A percentile compares a stretch with the other conserved stretches of the same genome.
phyloP scores from a whole-genome alignment of 108 stramenopile species.

The Fragilaria crotonensis region DNA sequence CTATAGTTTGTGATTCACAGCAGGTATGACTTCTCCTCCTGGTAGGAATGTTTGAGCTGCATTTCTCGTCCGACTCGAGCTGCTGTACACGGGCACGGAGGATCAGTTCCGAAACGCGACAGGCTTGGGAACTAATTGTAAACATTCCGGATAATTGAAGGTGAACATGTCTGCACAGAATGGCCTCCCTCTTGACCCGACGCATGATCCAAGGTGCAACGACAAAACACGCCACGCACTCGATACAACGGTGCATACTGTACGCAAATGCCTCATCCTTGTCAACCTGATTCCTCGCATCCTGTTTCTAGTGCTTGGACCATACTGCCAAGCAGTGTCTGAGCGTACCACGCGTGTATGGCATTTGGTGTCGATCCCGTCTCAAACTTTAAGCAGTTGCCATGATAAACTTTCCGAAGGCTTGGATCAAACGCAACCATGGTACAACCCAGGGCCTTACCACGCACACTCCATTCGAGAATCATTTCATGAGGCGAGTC shows the following conservation, averaged over 20 bases:
- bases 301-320: background rate
- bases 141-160: constrained; percentile 63
- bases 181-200: constrained; percentile 52
- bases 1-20: too few relatives aligned
- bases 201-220: constrained; percentile 72
- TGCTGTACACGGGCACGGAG: constrained; percentile 15
- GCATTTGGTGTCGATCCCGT: constrained; percentile 8
- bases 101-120: constrained; percentile 29
- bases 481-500: constrained; percentile 32
- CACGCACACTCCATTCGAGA: constrained; percentile 17
- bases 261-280: constrained; percentile 30
- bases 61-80: too few relatives aligned
- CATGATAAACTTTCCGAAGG: constrained; percentile 28
- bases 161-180: constrained; percentile 39
- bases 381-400: constrained; percentile 25
- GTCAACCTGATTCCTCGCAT: background rate
- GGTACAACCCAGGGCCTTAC: constrained; percentile 18
- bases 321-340: constrained; percentile 28
- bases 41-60: too few relatives aligned
- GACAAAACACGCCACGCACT: constrained; percentile 51
- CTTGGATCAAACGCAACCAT: constrained; percentile 39
- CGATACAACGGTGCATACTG: constrained; percentile 67
- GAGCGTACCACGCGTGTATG: constrained; percentile 24
- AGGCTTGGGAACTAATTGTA: constrained; percentile 60
- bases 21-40: too few relatives aligned